Evolutionary conservation across 1,284 basidiomycete genomes (phyloP).

Genomic region (Rhodotorula sp.): DNA sequence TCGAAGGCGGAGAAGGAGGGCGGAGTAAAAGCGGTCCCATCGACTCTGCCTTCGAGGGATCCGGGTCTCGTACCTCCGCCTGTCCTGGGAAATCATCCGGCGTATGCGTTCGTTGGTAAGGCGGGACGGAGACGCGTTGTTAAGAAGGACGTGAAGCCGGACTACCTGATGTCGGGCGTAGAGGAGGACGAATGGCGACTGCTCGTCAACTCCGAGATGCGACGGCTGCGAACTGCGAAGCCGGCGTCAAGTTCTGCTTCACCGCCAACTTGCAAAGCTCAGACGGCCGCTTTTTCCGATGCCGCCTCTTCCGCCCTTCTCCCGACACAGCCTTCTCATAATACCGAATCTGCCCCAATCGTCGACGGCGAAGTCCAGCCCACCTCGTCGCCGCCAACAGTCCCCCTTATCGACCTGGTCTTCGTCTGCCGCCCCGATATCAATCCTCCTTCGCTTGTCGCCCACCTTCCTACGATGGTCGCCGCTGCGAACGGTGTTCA

Average conservation of each 20-base stretch:
- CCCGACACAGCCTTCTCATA: neutral
- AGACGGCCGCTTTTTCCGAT: neutral
- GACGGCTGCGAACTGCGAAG: neutral
- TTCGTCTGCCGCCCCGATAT: slow-evolving; percentile 44
- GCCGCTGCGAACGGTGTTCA: slow-evolving; percentile 41
- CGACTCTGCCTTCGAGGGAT: neutral
- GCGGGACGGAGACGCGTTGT: neutral
- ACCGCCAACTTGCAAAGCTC: neutral
- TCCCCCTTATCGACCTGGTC: slow-evolving; percentile 34
- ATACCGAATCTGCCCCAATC: neutral
- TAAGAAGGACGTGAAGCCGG: neutral
- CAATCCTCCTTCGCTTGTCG: slow-evolving; percentile 42
- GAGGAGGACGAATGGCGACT: neutral
- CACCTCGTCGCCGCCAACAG: neutral
- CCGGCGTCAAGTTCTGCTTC: too few species aligned
- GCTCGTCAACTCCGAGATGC: slow-evolving; percentile 13
- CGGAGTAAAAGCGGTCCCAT: neutral
- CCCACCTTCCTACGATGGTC: slow-evolving; percentile 38
- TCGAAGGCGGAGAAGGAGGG: slow-evolving; percentile 1
- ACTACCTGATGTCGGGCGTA: neutral
- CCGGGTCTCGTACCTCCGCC: neutral
- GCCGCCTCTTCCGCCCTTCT: neutral
- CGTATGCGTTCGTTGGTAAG: slow-evolving; percentile 11
- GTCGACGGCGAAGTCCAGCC: neutral
- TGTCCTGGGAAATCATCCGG: slow-evolving; percentile 8